Percentiles rank a stretch among this genome's conserved stretches.
phyloP scores from a whole-genome alignment of 2,329 filamentous ascomycete species.

The Periconia sp. region DNA sequence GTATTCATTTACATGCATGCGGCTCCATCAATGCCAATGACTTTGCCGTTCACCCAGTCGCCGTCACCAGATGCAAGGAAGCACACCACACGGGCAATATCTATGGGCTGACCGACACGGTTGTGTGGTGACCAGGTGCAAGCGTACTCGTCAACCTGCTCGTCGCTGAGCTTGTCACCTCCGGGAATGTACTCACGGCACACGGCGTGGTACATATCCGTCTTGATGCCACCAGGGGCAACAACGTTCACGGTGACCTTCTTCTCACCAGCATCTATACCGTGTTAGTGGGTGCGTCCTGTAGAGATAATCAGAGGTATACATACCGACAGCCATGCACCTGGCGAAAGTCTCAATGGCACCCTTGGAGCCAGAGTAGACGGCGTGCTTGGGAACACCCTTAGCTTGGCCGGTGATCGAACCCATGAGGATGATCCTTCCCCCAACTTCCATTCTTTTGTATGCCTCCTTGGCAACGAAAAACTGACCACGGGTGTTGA shows the following conservation, averaged over 20 bases:
- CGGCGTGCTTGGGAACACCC: slow-evolving; percentile 56
- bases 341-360: slow-evolving; percentile 57
- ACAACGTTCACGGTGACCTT: slow-evolving; percentile 64
- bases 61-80: slow-evolving; percentile 61
- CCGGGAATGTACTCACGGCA: slow-evolving; percentile 65
- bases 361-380: slow-evolving; percentile 58
- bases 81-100: slow-evolving; percentile 67
- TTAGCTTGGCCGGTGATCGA: slow-evolving; percentile 60
- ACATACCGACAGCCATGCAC: slow-evolving; percentile 55
- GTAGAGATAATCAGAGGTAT: background rate
- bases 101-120: slow-evolving; percentile 68
- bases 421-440: slow-evolving; percentile 58
- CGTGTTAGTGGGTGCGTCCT: slow-evolving; percentile 13
- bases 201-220: slow-evolving; percentile 63
- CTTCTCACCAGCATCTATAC: slow-evolving; percentile 54
- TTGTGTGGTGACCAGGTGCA: slow-evolving; percentile 65
- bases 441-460: slow-evolving; percentile 55
- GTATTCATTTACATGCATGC: slow-evolving; percentile 43
- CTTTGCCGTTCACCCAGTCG: slow-evolving; percentile 59
- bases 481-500: slow-evolving; percentile 66
- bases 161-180: slow-evolving; percentile 58
- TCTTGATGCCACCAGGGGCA: slow-evolving; percentile 58
- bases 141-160: slow-evolving; percentile 64
- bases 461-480: slow-evolving; percentile 62
- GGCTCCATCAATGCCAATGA: slow-evolving; percentile 52